Percentiles rank a stretch among this genome's conserved stretches.
Conservation (phyloP, 2,329 filamentous ascomycete species). For the Raffaelea deltoideospora region DNA sequence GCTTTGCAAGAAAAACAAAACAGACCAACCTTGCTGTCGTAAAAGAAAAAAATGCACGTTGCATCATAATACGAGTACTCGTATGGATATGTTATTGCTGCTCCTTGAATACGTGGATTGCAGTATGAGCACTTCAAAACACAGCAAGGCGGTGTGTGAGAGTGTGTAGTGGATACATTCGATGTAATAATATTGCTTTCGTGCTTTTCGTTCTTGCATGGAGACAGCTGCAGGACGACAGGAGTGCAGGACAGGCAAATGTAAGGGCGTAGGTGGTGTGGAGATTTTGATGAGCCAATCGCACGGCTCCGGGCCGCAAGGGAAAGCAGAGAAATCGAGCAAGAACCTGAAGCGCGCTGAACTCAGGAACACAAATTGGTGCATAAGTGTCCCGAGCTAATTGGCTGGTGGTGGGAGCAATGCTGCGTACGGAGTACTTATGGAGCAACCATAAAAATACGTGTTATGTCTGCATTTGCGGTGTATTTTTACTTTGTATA, state of each 20-base stretch:
- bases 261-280: conserved; percentile 1
- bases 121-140: background rate
- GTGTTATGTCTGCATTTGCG: no score
- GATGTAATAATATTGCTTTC: no score
- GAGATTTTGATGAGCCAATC: background rate
- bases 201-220: no score
- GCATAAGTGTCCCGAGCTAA: background rate
- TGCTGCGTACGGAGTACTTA: no score
- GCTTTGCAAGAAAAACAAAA: no score
- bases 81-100: background rate
- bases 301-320: no score
- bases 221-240: conserved; percentile 8
- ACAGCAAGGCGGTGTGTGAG: background rate
- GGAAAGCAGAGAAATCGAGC: background rate
- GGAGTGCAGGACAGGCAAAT: conserved; percentile 4
- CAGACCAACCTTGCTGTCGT: no score
- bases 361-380: background rate
- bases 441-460: no score
- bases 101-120: background rate
- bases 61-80: background rate
- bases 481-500: no score
- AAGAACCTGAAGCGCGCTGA: background rate
- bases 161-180: no score
- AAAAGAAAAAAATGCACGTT: background rate
- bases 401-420: no score